phyloP scores from a whole-genome alignment of 106 monocot species.

The Apostasia shenzhenica region DNA sequence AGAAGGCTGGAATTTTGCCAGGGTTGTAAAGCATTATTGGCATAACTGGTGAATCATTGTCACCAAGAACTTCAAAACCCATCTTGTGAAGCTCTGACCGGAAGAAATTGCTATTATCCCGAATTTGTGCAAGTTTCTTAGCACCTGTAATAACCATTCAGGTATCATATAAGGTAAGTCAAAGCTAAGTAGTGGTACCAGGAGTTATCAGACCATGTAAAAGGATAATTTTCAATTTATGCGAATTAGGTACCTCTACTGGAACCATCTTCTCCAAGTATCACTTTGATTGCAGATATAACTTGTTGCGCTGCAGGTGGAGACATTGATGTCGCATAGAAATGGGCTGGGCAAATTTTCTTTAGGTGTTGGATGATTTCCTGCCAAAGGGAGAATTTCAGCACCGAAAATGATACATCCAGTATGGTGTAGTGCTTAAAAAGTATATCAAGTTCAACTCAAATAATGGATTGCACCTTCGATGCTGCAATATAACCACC shows the following conservation, averaged over 20 bases:
- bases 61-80: constrained; percentile 85
- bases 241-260: constrained; percentile 37
- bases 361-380: constrained; percentile 72
- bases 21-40: constrained; percentile 90
- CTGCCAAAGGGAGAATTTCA: constrained; percentile 17
- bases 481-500: constrained; percentile 89
- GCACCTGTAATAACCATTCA: constrained; percentile 37
- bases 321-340: constrained; percentile 86
- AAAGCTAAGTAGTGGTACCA: background rate
- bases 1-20: constrained; percentile 76
- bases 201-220: background rate
- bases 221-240: no score
- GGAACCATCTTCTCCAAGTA: constrained; percentile 81
- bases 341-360: constrained; percentile 62
- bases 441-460: background rate
- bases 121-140: constrained; percentile 61
- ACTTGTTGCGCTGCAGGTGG: constrained; percentile 79
- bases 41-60: constrained; percentile 79
- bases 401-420: background rate
- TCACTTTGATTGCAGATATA: constrained; percentile 69
- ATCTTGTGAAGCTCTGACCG: constrained; percentile 74
- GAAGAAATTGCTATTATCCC: constrained; percentile 87
- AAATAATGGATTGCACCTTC: constrained; percentile 29
- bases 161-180: background rate
- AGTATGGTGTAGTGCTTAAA: background rate